Percentiles rank a stretch among this genome's conserved stretches.
phyloP scores from a whole-genome alignment of 768 basidiomycete genomes.

The Russula emetica region DNA sequence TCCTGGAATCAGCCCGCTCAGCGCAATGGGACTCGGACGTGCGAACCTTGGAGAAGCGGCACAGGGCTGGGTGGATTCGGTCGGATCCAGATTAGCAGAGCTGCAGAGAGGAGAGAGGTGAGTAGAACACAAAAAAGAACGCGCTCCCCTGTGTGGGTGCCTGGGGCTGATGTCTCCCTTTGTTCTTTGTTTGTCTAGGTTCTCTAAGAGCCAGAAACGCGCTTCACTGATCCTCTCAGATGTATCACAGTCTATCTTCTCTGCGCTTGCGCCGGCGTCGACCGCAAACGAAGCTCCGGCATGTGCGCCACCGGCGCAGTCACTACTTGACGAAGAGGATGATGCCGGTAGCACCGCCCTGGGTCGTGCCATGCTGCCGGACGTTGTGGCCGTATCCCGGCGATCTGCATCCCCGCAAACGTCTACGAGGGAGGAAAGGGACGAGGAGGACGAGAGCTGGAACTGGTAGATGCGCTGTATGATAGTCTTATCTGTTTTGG shows the following conservation, averaged over 20 bases:
- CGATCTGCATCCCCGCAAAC: neutral
- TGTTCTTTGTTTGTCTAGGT: constrained; percentile 37
- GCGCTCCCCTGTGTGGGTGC: neutral
- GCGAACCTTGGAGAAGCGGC: constrained; percentile 33
- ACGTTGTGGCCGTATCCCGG: neutral
- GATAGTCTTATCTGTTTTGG: neutral
- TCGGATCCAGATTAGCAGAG: constrained; percentile 52
- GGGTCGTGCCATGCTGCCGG: constrained; percentile 6
- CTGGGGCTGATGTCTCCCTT: neutral
- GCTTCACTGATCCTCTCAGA: constrained; percentile 63
- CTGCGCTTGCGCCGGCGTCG: constrained; percentile 33
- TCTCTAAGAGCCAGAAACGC: constrained; percentile 63
- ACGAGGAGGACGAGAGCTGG: constrained; percentile 27
- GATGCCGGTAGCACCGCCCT: constrained; percentile 6
- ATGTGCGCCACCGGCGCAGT: constrained; percentile 3
- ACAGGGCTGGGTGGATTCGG: constrained; percentile 43
- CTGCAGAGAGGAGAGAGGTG: constrained; percentile 53
- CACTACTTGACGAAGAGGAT: constrained; percentile 24
- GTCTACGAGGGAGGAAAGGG: neutral
- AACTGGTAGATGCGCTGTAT: constrained; percentile 23
- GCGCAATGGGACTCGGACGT: constrained; percentile 29
- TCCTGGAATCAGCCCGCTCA: constrained; percentile 39
- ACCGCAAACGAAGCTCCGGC: constrained; percentile 25
- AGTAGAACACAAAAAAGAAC: constrained; percentile 32
- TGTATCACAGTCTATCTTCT: constrained; percentile 52